phyloP scores from a whole-genome alignment of 805 yeast species.

The Priceomyces carsonii region DNA sequence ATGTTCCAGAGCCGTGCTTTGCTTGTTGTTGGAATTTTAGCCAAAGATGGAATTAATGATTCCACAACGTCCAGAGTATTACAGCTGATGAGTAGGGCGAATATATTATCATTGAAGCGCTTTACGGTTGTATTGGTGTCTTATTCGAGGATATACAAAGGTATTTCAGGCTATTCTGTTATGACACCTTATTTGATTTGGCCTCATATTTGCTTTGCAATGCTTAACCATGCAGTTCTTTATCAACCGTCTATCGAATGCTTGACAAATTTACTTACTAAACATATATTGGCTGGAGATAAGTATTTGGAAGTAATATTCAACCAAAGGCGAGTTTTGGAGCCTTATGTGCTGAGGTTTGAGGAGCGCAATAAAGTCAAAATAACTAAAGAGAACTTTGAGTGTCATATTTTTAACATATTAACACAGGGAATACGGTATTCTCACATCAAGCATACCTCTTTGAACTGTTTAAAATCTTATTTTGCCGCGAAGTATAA shows the following conservation, averaged over 20 bases:
- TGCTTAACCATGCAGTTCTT: conserved; percentile 27
- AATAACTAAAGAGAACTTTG: conserved; percentile 49
- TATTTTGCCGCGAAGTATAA: conserved; percentile 45
- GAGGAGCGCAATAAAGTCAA: conserved; percentile 44
- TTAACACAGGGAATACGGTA: conserved; percentile 59
- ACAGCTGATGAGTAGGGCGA: conserved; percentile 23
- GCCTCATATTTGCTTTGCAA: conserved; percentile 37
- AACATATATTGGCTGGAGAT: conserved; percentile 21
- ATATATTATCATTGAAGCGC: conserved; percentile 25
- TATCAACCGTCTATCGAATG: conserved; percentile 36
- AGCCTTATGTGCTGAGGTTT: conserved; percentile 37
- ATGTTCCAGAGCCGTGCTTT: conserved; percentile 68
- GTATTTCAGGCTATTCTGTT: conserved; percentile 45
- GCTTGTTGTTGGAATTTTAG: conserved; percentile 67
- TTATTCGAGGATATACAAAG: conserved; percentile 48
- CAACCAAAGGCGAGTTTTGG: conserved; percentile 38
- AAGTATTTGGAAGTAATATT: conserved; percentile 27
- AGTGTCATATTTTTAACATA: conserved; percentile 48
- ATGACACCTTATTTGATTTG: conserved; percentile 53
- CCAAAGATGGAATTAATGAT: conserved; percentile 64
- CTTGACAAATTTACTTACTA: conserved; percentile 26
- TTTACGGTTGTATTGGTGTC: conserved; percentile 44
- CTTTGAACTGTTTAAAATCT: conserved; percentile 45
- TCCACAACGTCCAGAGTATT: conserved; percentile 38
- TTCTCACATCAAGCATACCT: conserved; percentile 54